These are phyloP conservation scores for Inonotus hispidus DNA, from an alignment of 1,284 basidiomycete species.

Conservation along the genomic window DNA sequence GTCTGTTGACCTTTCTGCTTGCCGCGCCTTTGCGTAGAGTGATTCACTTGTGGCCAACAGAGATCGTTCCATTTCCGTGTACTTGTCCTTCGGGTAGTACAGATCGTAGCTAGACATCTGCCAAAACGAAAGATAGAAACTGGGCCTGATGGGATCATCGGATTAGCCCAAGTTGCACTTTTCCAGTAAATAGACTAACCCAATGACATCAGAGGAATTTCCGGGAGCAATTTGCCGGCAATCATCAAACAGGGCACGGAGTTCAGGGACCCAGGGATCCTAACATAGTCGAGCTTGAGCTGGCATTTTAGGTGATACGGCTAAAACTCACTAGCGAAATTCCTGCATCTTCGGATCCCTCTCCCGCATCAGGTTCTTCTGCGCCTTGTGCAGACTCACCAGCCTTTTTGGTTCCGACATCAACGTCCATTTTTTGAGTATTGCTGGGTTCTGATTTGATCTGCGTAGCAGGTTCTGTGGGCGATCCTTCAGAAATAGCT, in stretches of 20 bases:
- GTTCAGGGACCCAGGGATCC: slow-evolving; percentile 71
- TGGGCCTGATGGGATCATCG: slow-evolving; percentile 47
- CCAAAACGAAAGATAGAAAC: slow-evolving; percentile 94
- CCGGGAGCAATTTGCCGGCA: slow-evolving; percentile 63
- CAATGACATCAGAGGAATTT: slow-evolving; percentile 59
- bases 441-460: slow-evolving; percentile 34
- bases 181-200: slow-evolving; percentile 41
- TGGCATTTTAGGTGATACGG: background rate
- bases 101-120: slow-evolving; percentile 88
- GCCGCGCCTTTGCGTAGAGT: slow-evolving; percentile 52
- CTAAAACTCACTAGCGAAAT: background rate
- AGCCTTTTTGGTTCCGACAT: slow-evolving; percentile 20
- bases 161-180: background rate
- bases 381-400: slow-evolving; percentile 38
- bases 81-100: slow-evolving; percentile 59
- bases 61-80: slow-evolving; percentile 63
- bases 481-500: slow-evolving; percentile 44
- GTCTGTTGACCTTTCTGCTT: slow-evolving; percentile 52
- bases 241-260: slow-evolving; percentile 64
- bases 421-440: slow-evolving; percentile 51
- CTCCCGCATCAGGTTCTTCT: slow-evolving; percentile 5
- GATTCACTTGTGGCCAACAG: slow-evolving; percentile 53
- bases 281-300: slow-evolving; percentile 21
- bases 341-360: slow-evolving; percentile 14
- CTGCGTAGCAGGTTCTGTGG: slow-evolving; percentile 44